Conservation (phyloP, 441 rosid species). For the Pelargonium australe region DNA sequence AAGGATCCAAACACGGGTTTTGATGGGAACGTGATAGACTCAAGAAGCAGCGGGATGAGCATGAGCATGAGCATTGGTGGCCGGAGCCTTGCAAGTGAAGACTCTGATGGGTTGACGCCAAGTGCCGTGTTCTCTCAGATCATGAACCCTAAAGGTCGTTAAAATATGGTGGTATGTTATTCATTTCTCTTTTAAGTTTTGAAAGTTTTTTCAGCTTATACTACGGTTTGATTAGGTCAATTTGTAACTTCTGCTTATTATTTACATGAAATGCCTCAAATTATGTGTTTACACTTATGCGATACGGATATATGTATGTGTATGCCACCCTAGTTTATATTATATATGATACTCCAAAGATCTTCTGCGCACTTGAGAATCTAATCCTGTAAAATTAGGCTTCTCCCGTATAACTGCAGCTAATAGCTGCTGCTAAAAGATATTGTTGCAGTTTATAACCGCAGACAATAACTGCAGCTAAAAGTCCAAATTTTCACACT, state of each 20-base stretch:
- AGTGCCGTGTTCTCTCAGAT: slow-evolving; percentile 95
- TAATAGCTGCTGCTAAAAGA: no score
- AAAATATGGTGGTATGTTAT: slow-evolving; percentile 12
- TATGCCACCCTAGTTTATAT: not conserved
- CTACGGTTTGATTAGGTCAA: not conserved
- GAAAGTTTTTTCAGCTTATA: not conserved
- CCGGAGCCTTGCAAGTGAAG: slow-evolving; percentile 87
- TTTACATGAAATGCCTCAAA: not conserved
- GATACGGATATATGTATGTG: no score
- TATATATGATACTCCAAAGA: not conserved
- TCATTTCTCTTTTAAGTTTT: not conserved
- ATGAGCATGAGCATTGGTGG: slow-evolving; percentile 93
- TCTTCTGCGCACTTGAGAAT: no score
- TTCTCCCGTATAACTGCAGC: no score
- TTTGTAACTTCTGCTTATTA: not conserved
- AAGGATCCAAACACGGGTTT: slow-evolving; percentile 43
- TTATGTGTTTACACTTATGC: not conserved
- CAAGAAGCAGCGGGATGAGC: slow-evolving; percentile 86
- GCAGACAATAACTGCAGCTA: no score
- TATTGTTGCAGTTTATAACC: no score
- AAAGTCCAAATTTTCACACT: no score
- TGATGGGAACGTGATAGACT: slow-evolving; percentile 61
- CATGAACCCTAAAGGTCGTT: slow-evolving; percentile 98
- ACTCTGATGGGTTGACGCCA: slow-evolving; percentile 85
- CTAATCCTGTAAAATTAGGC: no score